phyloP scores from a whole-genome alignment of 192 early-diverging fungal species.

The Rhizophagus clarus region DNA sequence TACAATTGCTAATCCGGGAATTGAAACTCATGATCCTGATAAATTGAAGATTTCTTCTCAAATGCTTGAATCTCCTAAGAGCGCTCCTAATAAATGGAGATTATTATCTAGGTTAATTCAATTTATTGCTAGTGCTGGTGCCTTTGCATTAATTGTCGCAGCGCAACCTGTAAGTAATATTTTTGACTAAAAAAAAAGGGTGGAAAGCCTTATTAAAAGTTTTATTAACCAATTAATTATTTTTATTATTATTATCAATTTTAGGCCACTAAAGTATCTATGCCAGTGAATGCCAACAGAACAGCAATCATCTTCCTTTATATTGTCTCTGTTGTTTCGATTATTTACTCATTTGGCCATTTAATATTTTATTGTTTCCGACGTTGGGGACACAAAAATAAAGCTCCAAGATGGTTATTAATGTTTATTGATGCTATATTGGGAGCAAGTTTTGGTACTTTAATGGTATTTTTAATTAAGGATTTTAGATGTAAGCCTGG shows the following conservation, averaged over 20 bases:
- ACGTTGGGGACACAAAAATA: neutral
- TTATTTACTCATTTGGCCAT: neutral
- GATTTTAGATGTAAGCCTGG: neutral
- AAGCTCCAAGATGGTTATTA: neutral
- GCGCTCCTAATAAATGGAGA: neutral
- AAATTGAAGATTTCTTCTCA: neutral
- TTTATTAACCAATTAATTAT: too few relatives aligned
- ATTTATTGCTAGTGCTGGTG: conserved; percentile 1
- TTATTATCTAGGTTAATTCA: conserved; percentile 8
- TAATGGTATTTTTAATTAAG: conserved; percentile 18
- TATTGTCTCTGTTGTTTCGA: neutral
- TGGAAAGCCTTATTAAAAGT: neutral
- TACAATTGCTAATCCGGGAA: neutral
- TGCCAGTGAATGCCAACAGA: neutral
- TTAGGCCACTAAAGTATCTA: neutral
- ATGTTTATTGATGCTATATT: neutral
- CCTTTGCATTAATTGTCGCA: neutral
- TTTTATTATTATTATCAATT: neutral
- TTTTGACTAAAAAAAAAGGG: neutral
- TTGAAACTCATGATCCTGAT: neutral
- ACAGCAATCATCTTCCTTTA: neutral
- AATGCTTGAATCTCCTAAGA: neutral
- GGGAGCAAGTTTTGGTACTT: neutral
- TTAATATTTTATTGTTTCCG: neutral
- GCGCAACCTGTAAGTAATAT: neutral